Evolutionary conservation across 768 basidiomycete genomes (phyloP).

Genomic region (Sporobolomyces pararoseus): DNA sequence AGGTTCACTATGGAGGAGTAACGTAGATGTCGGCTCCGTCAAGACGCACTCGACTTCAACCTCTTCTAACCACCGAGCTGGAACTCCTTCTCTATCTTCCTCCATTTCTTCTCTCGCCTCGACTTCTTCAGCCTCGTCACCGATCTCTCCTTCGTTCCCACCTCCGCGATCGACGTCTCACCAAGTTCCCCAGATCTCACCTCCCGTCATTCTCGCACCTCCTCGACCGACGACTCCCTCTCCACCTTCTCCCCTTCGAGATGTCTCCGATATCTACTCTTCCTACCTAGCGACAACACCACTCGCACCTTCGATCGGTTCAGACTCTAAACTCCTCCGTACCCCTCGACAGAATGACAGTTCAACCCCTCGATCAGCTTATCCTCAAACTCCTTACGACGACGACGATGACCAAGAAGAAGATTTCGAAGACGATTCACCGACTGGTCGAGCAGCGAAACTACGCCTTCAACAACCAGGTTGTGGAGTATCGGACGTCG

Average conservation of each 20-base stretch:
- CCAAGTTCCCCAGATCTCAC: background rate
- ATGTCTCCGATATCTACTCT: constrained; percentile 22
- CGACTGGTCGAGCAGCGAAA: constrained; percentile 17
- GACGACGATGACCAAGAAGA: too few species aligned
- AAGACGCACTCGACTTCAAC: background rate
- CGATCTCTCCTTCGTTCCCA: constrained; percentile 26
- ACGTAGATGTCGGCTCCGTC: constrained; percentile 2
- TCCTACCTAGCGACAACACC: constrained; percentile 33
- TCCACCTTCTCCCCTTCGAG: background rate
- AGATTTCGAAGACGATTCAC: constrained; percentile 27
- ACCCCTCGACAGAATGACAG: constrained; percentile 17
- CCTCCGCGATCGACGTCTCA: background rate
- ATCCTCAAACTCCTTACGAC: constrained; percentile 9
- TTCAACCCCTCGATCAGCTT: constrained; percentile 15
- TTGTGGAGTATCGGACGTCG: constrained; percentile 14
- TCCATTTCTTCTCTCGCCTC: constrained; percentile 18
- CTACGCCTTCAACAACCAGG: background rate
- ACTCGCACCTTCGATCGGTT: background rate
- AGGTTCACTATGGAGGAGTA: constrained; percentile 10
- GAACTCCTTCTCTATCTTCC: constrained; percentile 24
- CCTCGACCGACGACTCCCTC: constrained; percentile 14
- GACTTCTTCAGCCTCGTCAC: constrained; percentile 2
- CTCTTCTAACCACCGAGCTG: constrained; percentile 1
- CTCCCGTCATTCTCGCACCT: constrained; percentile 10
- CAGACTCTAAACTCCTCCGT: constrained; percentile 8